Evolutionary conservation across 257 asterid species (phyloP), one percentile per base, ranked within the genome.

Genomic region (Capsicum chinense): DNA sequence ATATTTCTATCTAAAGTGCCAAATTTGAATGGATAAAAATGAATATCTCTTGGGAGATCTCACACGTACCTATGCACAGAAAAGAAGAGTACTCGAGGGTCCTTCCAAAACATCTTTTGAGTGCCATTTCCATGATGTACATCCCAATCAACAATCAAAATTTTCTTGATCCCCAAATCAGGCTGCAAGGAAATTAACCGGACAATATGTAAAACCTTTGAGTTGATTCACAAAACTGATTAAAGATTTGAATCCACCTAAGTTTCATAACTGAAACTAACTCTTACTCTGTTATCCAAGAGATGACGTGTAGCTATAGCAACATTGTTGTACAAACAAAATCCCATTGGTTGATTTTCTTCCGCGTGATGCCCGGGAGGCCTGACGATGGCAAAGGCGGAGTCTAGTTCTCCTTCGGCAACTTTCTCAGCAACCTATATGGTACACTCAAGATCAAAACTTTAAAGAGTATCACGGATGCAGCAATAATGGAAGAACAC

Each of bases 291-390:
- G 86, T 90, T 94, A 87, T 94, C 91, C 90, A 97, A 87, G 67
- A 97, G 91, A 87, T 79, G 88, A 84, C 93, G 93, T 57, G 99
- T 82, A 2, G 98, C 98, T 90, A 95, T 80, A 84, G 92, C 98
- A 81, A 97, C 99, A 84, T 95, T 97, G 90, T 95, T 97, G 89
- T 87, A 92, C 56, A 93, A 89, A 89, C 99, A 97, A 91, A 97
- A 97, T 48, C 99, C 99, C 99, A 97, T 97, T 14, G 98, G 97
- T 85, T 91, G 91, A 76, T 79, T 85, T 90, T 85, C 87, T 88
- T 94, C 99, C 3, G 99, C 99, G 86, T 97, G 99, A 90, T 97
- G 99, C 26, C 99, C 99, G 15, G 99, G 99, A 81, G 99, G 99
- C 89, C 99, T 90, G 56, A 97, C 95, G 64, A 97, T 89, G 84